Evolutionary conservation across 2,329 filamentous ascomycete species (phyloP), one percentile per base, ranked within the genome.

Genomic region (Penicillium sp.): DNA sequence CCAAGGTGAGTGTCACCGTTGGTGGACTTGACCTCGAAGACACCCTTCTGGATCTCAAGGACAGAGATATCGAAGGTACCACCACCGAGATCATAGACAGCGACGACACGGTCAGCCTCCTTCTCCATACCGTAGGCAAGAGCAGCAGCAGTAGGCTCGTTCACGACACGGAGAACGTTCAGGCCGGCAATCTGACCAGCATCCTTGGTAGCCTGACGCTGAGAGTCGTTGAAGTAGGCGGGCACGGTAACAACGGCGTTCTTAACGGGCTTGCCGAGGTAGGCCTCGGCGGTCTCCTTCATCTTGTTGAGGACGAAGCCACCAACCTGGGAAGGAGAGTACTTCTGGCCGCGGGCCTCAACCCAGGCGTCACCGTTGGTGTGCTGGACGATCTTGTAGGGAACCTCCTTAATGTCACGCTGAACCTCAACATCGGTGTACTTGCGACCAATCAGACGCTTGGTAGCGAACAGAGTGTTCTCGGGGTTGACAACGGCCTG

Each of bases 41-140:
- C 92, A 77, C 93, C 93, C 78, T 91, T 91, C 81, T 96, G 91
- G 73, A 97, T 97, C 80, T 96, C 91, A 16, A 97, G 88, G 61
- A 97, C 88, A 62, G 92, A 97, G 78, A 97, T 95, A 91, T 97
- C 93, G 80, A 97, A 97, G 68, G 92, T 97, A 86, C 92, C 92
- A 85, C 92, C 92, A 81, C 92, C 92, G 70, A 97, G 85, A 88
- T 97, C 92, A 82, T 96, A 97, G 75, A 97, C 92, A 68, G 92
- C 91, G 70, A 97, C 89, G 59, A 96, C 80, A 64, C 89, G 85
- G 80, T 97, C 91, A 61, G 86, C 84, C 77, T 94, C 89, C 85
- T 96, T 97, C 81, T 97, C 92, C 49, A 97, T 85, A 80, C 93
- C 93, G 73, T 97, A 97, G 61, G 93, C 93, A 67, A 97, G 86